phyloP scores from a whole-genome alignment of 208 protist species.

The Acanthamoeba royreba region DNA sequence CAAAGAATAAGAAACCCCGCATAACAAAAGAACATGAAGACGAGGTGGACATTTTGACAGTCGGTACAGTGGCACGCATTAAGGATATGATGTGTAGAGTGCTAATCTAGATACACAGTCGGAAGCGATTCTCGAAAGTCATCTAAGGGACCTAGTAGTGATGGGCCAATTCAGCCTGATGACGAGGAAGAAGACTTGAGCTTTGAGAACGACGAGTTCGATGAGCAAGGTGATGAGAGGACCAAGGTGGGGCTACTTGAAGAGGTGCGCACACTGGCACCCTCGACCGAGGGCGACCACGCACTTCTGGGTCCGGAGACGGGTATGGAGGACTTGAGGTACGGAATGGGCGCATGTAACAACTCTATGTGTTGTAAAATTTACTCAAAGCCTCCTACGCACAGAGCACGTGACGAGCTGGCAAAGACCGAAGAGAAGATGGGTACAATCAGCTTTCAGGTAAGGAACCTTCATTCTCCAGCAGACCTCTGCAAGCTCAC shows the following conservation, averaged over 20 bases:
- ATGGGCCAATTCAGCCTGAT: background rate
- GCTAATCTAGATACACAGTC: too few species aligned
- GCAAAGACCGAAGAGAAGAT: background rate
- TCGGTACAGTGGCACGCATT: background rate
- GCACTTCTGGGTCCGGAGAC: background rate
- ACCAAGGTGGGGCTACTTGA: background rate
- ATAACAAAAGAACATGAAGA: background rate
- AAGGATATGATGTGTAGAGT: background rate
- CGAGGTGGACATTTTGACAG: background rate
- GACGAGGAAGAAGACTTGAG: too few species aligned
- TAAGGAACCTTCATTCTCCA: too few species aligned
- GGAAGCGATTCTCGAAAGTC: too few species aligned
- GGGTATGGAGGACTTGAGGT: background rate
- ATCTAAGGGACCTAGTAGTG: background rate
- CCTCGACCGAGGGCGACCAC: background rate
- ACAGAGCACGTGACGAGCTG: background rate
- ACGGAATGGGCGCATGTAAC: background rate
- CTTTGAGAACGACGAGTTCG: too few species aligned
- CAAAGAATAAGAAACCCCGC: background rate
- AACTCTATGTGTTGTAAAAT: too few species aligned
- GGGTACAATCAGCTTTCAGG: background rate
- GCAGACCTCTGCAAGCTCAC: too few species aligned
- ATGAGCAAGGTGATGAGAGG: too few species aligned
- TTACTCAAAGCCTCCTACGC: background rate
- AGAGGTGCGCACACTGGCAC: background rate